These are phyloP conservation scores for Astrephomene gubernaculifera DNA, from an alignment of 139 green algal genomes.

Conservation along the genomic window DNA sequence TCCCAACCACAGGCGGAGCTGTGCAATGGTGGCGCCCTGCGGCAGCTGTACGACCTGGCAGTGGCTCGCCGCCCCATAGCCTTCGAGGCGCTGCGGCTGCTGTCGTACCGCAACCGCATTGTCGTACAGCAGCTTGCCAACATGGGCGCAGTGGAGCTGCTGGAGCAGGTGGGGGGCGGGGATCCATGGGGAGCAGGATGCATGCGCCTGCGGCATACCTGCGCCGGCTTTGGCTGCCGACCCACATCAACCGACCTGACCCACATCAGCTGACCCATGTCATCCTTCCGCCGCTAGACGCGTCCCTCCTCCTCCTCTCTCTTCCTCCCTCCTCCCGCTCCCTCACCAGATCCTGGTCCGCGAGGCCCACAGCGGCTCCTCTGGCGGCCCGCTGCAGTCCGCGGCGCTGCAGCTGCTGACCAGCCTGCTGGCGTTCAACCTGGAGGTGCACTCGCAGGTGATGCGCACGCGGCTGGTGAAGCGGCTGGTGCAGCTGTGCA, in stretches of 20 bases:
- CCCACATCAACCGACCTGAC: too few relatives aligned
- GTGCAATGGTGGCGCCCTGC: constrained; percentile 18
- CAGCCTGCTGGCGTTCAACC: constrained; percentile 48
- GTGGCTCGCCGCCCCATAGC: background rate
- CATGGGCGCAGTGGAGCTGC: constrained; percentile 24
- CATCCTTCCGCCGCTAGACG: background rate
- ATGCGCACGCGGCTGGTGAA: constrained; percentile 30
- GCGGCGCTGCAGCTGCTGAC: constrained; percentile 38
- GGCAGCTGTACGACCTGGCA: constrained; percentile 23
- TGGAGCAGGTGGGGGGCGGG: constrained; percentile 23
- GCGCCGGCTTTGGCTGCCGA: background rate
- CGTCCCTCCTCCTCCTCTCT: background rate
- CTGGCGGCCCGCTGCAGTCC: background rate
- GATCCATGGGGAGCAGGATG: background rate
- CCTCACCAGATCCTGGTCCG: background rate
- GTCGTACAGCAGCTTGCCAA: constrained; percentile 33
- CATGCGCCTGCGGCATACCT: background rate
- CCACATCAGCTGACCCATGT: too few relatives aligned
- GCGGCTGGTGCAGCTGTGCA: constrained; percentile 36
- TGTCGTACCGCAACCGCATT: constrained; percentile 42
- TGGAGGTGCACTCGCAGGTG: constrained; percentile 27
- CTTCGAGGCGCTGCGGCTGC: constrained; percentile 39
- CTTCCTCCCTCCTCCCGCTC: background rate
- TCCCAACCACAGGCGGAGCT: background rate
- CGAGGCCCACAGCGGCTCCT: background rate